Evolutionary conservation across 371 early-diverging fungal genomes (phyloP).

Genomic region (Actinomucor elegans): DNA sequence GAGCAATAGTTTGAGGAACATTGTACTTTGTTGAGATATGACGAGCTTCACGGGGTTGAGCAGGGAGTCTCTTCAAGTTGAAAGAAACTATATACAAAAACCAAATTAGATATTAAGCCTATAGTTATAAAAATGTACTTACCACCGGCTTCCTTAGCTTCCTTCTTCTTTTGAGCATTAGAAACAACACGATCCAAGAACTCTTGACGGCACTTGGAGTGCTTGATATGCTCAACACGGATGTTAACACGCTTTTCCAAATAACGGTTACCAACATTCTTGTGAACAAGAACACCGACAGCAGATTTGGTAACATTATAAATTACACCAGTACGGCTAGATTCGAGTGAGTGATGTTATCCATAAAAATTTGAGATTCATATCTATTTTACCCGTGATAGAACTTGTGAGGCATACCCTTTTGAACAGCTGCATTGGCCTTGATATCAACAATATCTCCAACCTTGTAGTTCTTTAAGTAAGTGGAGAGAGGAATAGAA

Average conservation of each 20-base stretch:
- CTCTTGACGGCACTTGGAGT: conserved; percentile 98
- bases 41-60: conserved; percentile 87
- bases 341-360: too few relatives aligned
- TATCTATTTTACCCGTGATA: conserved; percentile 86
- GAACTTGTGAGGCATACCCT: conserved; percentile 99
- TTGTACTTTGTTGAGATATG: conserved; percentile 87
- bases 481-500: conserved; percentile 90
- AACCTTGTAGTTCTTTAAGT: conserved; percentile 95
- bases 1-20: conserved; percentile 87
- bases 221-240: conserved; percentile 97
- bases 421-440: conserved; percentile 86
- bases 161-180: conserved; percentile 81
- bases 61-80: conserved; percentile 92
- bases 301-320: conserved; percentile 98
- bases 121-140: background rate
- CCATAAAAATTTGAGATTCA: too few relatives aligned
- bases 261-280: conserved; percentile 96
- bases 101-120: background rate
- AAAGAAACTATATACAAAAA: conserved; percentile 43
- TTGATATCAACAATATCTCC: conserved; percentile 51
- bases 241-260: conserved; percentile 98
- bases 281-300: conserved; percentile 97
- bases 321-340: conserved; percentile 92
- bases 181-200: conserved; percentile 96
- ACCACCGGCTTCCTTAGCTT: conserved; percentile 65